These are phyloP conservation scores for Cyclotella kingstonii DNA, from an alignment of 108 stramenopile species.

Conservation along the genomic window DNA sequence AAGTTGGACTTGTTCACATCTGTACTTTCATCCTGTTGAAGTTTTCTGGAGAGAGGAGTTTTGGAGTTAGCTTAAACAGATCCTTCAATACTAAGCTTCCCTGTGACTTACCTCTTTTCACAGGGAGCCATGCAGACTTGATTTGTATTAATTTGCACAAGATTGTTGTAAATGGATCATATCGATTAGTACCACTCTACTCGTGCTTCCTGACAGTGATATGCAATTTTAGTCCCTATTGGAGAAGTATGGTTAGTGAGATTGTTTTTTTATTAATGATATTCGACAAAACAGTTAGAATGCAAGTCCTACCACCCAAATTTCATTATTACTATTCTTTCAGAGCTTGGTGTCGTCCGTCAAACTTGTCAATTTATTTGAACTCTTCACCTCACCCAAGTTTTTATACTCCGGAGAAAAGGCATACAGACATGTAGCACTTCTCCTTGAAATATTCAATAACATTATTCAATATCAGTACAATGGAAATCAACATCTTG, in stretches of 20 bases:
- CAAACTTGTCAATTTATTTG: conserved; percentile 94
- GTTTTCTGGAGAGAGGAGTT: conserved; percentile 90
- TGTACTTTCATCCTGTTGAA: conserved; percentile 96
- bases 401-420: conserved; percentile 88
- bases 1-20: conserved; percentile 93
- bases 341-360: conserved; percentile 83
- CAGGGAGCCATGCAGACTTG: conserved; percentile 93
- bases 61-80: conserved; percentile 94
- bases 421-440: conserved; percentile 85
- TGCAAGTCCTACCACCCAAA: too few relatives aligned
- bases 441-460: conserved; percentile 95
- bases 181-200: conserved; percentile 84
- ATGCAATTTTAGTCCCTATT: conserved; percentile 95
- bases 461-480: conserved; percentile 99
- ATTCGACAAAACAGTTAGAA: too few relatives aligned
- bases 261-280: too few relatives aligned
- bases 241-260: conserved; percentile 68
- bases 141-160: conserved; percentile 93
- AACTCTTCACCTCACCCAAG: conserved; percentile 89
- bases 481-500: conserved; percentile 91
- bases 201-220: conserved; percentile 96
- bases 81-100: conserved; percentile 82
- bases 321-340: not conserved
- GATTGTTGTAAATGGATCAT: conserved; percentile 90
- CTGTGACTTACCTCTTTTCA: conserved; percentile 81